Conservation (phyloP, 108 stramenopile species). For the Conticribra guillardii region DNA sequence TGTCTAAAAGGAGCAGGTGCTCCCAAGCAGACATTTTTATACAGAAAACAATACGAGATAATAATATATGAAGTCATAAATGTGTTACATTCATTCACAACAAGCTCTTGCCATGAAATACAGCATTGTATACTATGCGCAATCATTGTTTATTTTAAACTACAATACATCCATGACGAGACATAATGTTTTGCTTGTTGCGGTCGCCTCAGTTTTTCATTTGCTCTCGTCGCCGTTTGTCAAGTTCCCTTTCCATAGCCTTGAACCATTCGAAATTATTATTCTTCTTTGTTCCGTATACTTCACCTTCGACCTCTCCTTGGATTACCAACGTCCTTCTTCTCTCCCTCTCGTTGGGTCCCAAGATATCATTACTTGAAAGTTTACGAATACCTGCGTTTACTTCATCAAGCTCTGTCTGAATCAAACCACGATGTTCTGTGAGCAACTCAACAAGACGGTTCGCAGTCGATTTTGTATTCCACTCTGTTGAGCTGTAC, state of each 20-base stretch:
- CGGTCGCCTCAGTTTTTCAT: too few species aligned
- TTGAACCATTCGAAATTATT: neutral
- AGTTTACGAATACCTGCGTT: neutral
- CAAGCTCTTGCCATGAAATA: too few species aligned
- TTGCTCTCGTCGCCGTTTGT: neutral
- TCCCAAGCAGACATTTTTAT: too few species aligned
- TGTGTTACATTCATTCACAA: too few species aligned
- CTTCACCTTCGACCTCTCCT: neutral
- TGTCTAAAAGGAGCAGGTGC: too few species aligned
- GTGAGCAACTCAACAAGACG: slow-evolving; percentile 6
- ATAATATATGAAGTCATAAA: too few species aligned
- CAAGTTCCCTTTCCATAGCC: neutral
- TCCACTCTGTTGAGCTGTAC: slow-evolving; percentile 4
- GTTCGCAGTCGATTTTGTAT: neutral
- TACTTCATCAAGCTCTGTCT: slow-evolving; percentile 13
- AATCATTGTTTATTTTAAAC: too few species aligned
- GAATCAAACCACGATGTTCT: slow-evolving; percentile 1
- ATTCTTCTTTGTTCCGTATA: neutral
- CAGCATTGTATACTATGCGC: too few species aligned
- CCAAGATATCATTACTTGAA: slow-evolving; percentile 4
- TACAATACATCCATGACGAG: too few species aligned
- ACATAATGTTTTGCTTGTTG: too few species aligned
- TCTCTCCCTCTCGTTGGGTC: slow-evolving; percentile 3
- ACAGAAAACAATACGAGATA: too few species aligned
- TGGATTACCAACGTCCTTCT: neutral